Evolutionary conservation across 192 early-diverging fungal species (phyloP).

Genomic region (Anaeromyces robustus): DNA sequence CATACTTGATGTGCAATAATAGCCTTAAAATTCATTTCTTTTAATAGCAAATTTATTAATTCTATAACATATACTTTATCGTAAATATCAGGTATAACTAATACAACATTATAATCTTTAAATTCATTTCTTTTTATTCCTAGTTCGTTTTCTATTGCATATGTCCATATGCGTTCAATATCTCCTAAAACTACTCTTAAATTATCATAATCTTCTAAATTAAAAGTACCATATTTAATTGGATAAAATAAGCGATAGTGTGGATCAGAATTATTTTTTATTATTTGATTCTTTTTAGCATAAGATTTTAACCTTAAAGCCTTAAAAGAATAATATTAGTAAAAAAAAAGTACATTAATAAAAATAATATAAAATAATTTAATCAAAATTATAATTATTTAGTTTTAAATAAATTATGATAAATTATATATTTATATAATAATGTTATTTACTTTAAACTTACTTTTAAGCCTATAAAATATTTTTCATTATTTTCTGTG

Average conservation of each 20-base stretch:
- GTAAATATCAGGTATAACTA: slow-evolving; percentile 67
- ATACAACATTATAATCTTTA: slow-evolving; percentile 45
- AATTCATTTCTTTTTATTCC: slow-evolving; percentile 42
- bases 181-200: slow-evolving; percentile 53
- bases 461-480: slow-evolving; percentile 48
- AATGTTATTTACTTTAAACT: background rate
- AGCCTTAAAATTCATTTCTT: slow-evolving; percentile 59
- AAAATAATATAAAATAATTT: background rate
- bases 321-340: slow-evolving; percentile 2
- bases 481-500: slow-evolving; percentile 20
- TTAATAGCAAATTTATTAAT: slow-evolving; percentile 48
- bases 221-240: slow-evolving; percentile 61
- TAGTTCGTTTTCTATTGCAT: slow-evolving; percentile 48
- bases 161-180: slow-evolving; percentile 64
- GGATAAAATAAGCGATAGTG: slow-evolving; percentile 42
- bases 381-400: no score
- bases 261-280: background rate
- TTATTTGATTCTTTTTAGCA: slow-evolving; percentile 5
- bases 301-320: slow-evolving; percentile 1
- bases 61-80: slow-evolving; percentile 43
- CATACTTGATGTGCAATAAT: slow-evolving; percentile 48
- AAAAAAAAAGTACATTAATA: background rate
- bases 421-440: no score
- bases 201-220: slow-evolving; percentile 52
- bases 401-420: no score